Base-by-base conservation (phyloP, 1,284 basidiomycete species). In the Entoloma clypeatum region DNA sequence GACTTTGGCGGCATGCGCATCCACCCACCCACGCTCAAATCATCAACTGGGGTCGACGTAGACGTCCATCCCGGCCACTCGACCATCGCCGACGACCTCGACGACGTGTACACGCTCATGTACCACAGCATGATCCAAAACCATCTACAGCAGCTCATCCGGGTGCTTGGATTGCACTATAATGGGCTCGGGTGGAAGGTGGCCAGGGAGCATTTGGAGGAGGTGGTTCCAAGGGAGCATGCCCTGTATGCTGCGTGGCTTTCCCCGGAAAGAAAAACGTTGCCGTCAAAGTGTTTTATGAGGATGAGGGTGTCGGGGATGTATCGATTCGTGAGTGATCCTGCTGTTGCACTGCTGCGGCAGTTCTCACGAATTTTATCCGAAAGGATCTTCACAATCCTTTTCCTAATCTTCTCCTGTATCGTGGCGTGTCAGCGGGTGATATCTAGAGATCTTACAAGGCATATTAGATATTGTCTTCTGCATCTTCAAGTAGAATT, bases 101-200 rank as follows among this genome's bases (percentile, higher is more conserved):
- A 75, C 36, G 74, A 75, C 30, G 74, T 76, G 19, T 74, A 75
- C 48, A 68, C 65, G 23, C 61, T 71, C 36, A 71, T 74, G 65
- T 75, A 76, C 50, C 74, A 77, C 58, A 70, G 72, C 2, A 60
- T 72, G 40, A 64, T 76, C 35, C 72, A 76, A 55, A 76, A 75
- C 43, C 74, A 77, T 36, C 56, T 77, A 13, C 74, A 77, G 48
- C 73, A 72, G 47, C 65, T 75, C 30, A 70, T 74, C 39, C 65
- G 73, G 1, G 67, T 75, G 2, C 64, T 77, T 36, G 71, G 62
- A 8, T 56, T 77, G 8, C 74, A 77, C 49, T 72, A 75, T 51
- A 70, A 64, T 37, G 73, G 74, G 8, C 57, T 52, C 23, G 72
- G 73, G 3, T 76, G 73, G 72, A 59, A 57, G 8, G 52, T 75